A percentile compares a stretch with the other conserved stretches of the same genome.
Evolutionary conservation across 441 rosid genomes (phyloP).

Genomic region (Eruca vesicaria): DNA sequence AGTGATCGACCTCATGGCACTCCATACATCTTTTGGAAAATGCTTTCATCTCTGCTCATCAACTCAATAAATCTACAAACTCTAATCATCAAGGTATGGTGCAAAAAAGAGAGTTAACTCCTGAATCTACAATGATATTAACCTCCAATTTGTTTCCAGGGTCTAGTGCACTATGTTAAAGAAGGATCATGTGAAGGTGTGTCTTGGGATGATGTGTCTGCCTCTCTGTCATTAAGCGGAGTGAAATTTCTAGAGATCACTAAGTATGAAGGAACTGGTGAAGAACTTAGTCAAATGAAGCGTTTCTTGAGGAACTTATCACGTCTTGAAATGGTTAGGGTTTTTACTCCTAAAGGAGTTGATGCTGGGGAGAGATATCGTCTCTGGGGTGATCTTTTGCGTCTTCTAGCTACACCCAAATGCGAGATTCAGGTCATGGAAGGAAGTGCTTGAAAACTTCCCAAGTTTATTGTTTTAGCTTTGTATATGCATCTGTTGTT

Average conservation of each 20-base stretch:
- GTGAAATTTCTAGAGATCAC: constrained; percentile 15
- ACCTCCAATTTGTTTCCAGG: constrained; percentile 2
- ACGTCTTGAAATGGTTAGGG: constrained; percentile 15
- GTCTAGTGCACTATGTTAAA: constrained; percentile 17
- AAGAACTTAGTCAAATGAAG: not conserved
- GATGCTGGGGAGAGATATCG: not conserved
- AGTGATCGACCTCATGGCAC: constrained; percentile 24
- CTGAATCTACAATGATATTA: not conserved
- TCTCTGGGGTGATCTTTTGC: constrained; percentile 5
- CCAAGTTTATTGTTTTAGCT: not conserved
- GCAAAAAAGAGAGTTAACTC: not conserved
- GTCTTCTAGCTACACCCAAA: constrained; percentile 12
- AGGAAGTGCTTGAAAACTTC: not conserved
- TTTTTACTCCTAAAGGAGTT: not conserved
- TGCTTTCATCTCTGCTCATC: constrained; percentile 18
- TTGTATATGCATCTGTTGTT: not conserved
- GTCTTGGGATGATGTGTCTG: constrained; percentile 11
- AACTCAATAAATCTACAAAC: constrained; percentile 16
- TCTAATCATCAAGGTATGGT: constrained; percentile 25
- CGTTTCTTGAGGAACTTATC: constrained; percentile 7
- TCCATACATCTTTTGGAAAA: constrained; percentile 27
- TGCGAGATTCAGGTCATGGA: constrained; percentile 14
- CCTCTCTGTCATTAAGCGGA: constrained; percentile 13
- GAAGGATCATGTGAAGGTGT: not conserved
- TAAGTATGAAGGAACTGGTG: constrained; percentile 18